A percentile compares a stretch with the other conserved stretches of the same genome.
phyloP scores from a whole-genome alignment of 2,329 filamentous ascomycete genomes.

The Pseudogymnoascus destructans region DNA sequence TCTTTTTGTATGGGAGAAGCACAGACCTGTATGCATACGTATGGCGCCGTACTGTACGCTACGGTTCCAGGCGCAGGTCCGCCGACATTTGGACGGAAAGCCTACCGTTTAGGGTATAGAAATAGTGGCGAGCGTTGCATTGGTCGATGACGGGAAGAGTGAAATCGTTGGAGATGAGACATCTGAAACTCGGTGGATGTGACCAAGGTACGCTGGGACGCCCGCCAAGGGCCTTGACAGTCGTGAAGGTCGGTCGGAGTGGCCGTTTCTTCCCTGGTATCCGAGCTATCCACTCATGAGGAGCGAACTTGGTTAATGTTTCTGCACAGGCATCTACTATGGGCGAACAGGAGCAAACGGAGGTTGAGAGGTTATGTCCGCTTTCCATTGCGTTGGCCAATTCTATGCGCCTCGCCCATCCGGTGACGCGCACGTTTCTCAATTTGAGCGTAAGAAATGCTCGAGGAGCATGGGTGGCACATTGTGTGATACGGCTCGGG shows the following conservation, averaged over 20 bases:
- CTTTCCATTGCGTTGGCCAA: background rate
- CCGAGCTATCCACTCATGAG: background rate
- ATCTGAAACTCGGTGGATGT: background rate
- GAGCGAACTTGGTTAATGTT: background rate
- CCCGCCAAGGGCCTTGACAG: background rate
- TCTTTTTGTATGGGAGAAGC: too few relatives aligned
- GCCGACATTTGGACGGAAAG: background rate
- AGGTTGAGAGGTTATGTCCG: background rate
- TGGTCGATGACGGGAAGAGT: background rate
- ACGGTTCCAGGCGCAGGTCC: slow-evolving; percentile 3
- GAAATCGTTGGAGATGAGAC: slow-evolving; percentile 19
- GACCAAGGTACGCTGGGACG: slow-evolving; percentile 6
- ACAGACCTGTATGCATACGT: too few relatives aligned
- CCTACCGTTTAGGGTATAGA: background rate
- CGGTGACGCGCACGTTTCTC: background rate
- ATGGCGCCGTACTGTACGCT: too few relatives aligned
- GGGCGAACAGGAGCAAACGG: background rate
- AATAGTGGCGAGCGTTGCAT: slow-evolving; percentile 1
- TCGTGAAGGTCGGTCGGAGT: background rate
- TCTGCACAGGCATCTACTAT: background rate
- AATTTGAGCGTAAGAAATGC: background rate
- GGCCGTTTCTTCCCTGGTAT: background rate
- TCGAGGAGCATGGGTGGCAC: background rate
- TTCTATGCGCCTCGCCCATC: background rate
- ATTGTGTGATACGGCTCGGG: background rate